Base-by-base conservation (phyloP, 169 alveolate species). In the Prorocentrum cordatum region DNA sequence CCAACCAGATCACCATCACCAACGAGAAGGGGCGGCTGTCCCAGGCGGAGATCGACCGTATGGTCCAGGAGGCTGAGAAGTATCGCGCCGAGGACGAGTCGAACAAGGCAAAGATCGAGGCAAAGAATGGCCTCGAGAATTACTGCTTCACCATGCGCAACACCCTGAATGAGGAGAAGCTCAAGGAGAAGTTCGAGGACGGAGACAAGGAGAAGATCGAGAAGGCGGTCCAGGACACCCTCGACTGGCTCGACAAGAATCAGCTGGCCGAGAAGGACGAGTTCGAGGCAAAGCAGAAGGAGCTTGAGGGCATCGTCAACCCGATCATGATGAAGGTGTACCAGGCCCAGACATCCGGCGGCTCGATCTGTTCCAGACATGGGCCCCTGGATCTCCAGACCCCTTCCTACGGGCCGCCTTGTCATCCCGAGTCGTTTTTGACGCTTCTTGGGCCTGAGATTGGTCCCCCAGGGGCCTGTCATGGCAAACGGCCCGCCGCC, bases 21-120 rank as follows among this genome's bases (percentile, higher is more conserved):
- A 97, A 97, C 94, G 98, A 96, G 87, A 96, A 97, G 93, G 99
- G 99, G 42, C 95, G 99, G 87, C 94, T 96, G 54, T 94, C 98
- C 35, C 96, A 95, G 92, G 95, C 91, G 54, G 99, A 96, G 85
- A 97, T 97, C 84, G 99, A 97, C 91, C 95, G 98, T 87, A 95
- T 97, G 97, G 98, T 97, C 61, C 95, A 95, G 68, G 99, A 97
- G 68, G 71, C 70, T 7, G 70, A 97, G 94, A 96, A 96, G 95
- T 96, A 92, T 94, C 96, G 95, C 92, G 98, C 95, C 70, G 98
- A 97, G 92, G 99, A 97, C 92, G 98, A 96, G 83, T 93, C 93
- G 83, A 94, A 95, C 59, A 95, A 94, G 91, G 91, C 87, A 86
- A 94, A 96, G 93, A 95, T 97, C 71, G 99, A 97, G 88, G 97